Evolutionary conservation across 2,329 filamentous ascomycete genomes (phyloP).

Genomic region (Graphiopsis chlorocephala): DNA sequence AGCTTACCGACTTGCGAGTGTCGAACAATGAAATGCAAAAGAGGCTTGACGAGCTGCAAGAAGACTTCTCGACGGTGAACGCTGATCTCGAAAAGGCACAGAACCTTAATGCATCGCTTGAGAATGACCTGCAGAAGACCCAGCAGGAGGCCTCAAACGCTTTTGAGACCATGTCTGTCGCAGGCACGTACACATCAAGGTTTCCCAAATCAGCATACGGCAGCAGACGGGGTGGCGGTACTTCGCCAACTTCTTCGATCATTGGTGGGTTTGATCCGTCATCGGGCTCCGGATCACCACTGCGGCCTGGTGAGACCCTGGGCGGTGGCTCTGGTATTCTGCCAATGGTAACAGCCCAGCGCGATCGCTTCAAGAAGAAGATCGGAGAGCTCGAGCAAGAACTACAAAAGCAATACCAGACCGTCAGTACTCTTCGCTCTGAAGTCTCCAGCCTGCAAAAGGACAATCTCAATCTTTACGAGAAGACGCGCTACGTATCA

Average conservation of each 20-base stretch:
- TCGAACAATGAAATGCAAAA: conserved; percentile 89
- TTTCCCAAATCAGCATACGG: conserved; percentile 64
- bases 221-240: conserved; percentile 64
- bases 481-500: conserved; percentile 95
- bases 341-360: conserved; percentile 96
- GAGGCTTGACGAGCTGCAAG: conserved; percentile 74
- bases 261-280: conserved; percentile 92
- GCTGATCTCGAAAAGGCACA: conserved; percentile 82
- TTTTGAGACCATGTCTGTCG: conserved; percentile 88
- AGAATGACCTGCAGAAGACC: conserved; percentile 84
- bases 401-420: conserved; percentile 77
- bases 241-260: conserved; percentile 94
- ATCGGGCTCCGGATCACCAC: conserved; percentile 42
- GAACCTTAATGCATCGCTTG: conserved; percentile 80
- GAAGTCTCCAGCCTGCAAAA: conserved; percentile 91
- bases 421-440: conserved; percentile 79
- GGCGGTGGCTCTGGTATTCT: conserved; percentile 83
- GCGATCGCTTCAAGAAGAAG: conserved; percentile 96
- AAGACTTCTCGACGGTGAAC: conserved; percentile 78
- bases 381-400: conserved; percentile 89
- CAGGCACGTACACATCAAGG: conserved; percentile 82
- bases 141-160: conserved; percentile 81
- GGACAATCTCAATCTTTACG: conserved; percentile 93
- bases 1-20: conserved; percentile 86
- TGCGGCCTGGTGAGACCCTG: conserved; percentile 64